Percentiles rank a stretch among this genome's conserved stretches.
phyloP scores from a whole-genome alignment of 495 filamentous ascomycete species.

The Xylaria curta region DNA sequence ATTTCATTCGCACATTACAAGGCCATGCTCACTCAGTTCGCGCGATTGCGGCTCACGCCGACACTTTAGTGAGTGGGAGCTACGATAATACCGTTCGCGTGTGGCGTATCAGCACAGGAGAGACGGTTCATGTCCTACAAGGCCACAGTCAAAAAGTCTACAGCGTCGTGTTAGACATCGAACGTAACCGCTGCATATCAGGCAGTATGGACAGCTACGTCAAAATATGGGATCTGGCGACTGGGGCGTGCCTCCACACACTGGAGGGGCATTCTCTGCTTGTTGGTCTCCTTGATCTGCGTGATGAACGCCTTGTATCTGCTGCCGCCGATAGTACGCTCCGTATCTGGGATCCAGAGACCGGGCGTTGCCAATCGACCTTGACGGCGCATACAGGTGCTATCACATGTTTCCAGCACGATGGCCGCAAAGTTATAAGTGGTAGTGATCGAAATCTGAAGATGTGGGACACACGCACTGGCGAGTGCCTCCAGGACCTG shows the following conservation, averaged over 20 bases:
- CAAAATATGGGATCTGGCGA: slow-evolving; percentile 97
- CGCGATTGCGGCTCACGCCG: slow-evolving; percentile 93
- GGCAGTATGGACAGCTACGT: slow-evolving; percentile 98
- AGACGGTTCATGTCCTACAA: slow-evolving; percentile 82
- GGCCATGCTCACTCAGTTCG: slow-evolving; percentile 96
- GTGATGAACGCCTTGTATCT: slow-evolving; percentile 87
- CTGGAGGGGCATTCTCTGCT: slow-evolving; percentile 94
- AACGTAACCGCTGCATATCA: slow-evolving; percentile 93
- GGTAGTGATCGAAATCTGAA: slow-evolving; percentile 95
- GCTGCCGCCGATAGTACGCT: slow-evolving; percentile 95
- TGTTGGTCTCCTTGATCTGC: slow-evolving; percentile 88
- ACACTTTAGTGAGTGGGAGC: slow-evolving; percentile 97
- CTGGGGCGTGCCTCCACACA: slow-evolving; percentile 82
- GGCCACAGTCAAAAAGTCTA: slow-evolving; percentile 96
- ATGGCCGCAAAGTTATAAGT: slow-evolving; percentile 94
- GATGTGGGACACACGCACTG: slow-evolving; percentile 96
- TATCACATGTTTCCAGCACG: slow-evolving; percentile 99
- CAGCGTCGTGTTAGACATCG: slow-evolving; percentile 92
- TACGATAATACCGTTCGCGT: slow-evolving; percentile 97
- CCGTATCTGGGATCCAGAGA: slow-evolving; percentile 96
- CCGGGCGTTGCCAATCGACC: slow-evolving; percentile 85
- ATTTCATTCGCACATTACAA: slow-evolving; percentile 84
- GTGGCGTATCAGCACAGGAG: slow-evolving; percentile 96
- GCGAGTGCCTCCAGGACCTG: slow-evolving; percentile 91
- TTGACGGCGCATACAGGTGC: slow-evolving; percentile 93